phyloP scores from a whole-genome alignment of 106 monocot genomes.

The Cymbidium sinense region DNA sequence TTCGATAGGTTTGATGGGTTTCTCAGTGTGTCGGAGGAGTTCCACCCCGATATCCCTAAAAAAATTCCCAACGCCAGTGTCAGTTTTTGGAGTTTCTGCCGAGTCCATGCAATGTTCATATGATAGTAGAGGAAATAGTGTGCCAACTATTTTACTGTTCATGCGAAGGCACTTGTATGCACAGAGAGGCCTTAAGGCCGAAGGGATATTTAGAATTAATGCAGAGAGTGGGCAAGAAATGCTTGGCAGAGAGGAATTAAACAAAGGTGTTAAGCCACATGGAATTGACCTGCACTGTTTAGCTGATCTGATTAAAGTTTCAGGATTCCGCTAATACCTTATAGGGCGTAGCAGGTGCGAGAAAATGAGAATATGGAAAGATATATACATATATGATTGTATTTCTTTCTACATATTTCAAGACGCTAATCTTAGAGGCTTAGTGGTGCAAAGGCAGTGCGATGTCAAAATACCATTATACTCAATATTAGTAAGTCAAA shows the following conservation, averaged over 20 bases:
- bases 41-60: slow-evolving; percentile 60
- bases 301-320: slow-evolving; percentile 51
- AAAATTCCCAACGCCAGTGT: slow-evolving; percentile 76
- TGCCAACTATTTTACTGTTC: slow-evolving; percentile 45
- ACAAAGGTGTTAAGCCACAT: slow-evolving; percentile 29
- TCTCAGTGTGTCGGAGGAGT: slow-evolving; percentile 80
- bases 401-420: no score
- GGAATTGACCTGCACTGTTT: slow-evolving; percentile 43
- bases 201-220: slow-evolving; percentile 56
- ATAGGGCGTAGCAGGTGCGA: no score
- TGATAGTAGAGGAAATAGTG: slow-evolving; percentile 48
- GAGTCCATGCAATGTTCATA: slow-evolving; percentile 55
- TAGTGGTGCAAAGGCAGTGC: no score
- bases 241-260: slow-evolving; percentile 34
- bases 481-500: no score
- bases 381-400: no score
- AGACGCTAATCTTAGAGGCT: no score
- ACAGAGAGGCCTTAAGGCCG: slow-evolving; percentile 42
- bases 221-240: slow-evolving; percentile 37
- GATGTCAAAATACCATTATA: no score
- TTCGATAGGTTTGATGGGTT: slow-evolving; percentile 93
- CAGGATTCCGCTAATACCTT: no score
- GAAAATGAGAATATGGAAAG: no score
- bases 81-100: slow-evolving; percentile 57
- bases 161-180: slow-evolving; percentile 46